phyloP scores from a whole-genome alignment of 2,329 filamentous ascomycete species.

The Pseudopithomyces maydicus region DNA sequence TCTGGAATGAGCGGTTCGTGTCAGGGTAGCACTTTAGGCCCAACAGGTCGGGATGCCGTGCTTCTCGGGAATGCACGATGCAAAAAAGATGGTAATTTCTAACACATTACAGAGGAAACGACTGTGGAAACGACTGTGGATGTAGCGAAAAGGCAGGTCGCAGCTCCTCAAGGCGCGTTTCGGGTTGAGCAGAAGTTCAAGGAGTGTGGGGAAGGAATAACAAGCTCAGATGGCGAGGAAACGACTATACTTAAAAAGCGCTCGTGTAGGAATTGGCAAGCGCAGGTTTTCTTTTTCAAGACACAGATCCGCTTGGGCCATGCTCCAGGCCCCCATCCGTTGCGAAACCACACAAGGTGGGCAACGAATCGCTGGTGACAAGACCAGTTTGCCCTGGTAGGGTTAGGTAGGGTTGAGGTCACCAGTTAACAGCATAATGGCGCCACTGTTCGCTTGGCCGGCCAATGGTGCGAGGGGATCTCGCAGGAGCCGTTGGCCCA shows the following conservation, averaged over 20 bases:
- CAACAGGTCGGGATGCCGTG: not conserved
- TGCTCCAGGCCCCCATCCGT: not conserved
- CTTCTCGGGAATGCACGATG: slow-evolving; percentile 2
- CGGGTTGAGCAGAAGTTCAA: not conserved
- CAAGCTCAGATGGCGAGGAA: not conserved
- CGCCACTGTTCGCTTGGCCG: not conserved
- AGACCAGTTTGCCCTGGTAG: not conserved
- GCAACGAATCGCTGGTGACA: not conserved
- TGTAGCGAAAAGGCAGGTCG: not conserved
- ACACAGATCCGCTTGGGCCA: slow-evolving; percentile 3
- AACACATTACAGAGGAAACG: not conserved
- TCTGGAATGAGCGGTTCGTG: not conserved
- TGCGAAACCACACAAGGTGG: not conserved
- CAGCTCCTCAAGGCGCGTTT: slow-evolving; percentile 11
- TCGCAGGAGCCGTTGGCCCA: not conserved
- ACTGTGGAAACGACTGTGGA: not conserved
- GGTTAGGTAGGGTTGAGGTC: slow-evolving; percentile 1
- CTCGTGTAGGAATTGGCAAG: not conserved
- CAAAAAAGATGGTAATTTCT: not conserved
- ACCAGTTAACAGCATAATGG: not conserved
- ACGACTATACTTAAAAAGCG: not conserved
- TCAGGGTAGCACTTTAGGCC: not conserved
- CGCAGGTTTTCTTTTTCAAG: not conserved
- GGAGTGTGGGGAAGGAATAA: slow-evolving; percentile 6
- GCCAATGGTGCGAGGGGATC: slow-evolving; percentile 1